phyloP scores from a whole-genome alignment of 2,329 filamentous ascomycete species.

The Fusarium illudens region DNA sequence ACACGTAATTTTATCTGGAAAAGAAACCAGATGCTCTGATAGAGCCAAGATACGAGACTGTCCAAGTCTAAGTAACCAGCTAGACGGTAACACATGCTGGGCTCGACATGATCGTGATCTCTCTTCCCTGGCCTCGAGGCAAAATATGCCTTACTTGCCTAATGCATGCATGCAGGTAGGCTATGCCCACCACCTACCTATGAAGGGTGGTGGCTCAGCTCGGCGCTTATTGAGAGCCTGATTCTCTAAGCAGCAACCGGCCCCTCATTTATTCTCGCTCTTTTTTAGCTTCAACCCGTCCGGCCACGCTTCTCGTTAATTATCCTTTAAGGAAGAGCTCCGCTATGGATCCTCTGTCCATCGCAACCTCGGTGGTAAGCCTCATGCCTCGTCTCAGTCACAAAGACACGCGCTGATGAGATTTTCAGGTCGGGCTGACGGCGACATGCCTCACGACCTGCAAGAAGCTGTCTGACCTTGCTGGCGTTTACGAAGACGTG shows the following conservation, averaged over 20 bases:
- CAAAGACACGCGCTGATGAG: not conserved
- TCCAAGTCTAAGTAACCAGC: too few relatives aligned
- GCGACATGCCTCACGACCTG: slow-evolving; percentile 1
- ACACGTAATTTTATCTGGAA: too few relatives aligned
- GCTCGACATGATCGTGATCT: too few relatives aligned
- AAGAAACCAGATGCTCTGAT: too few relatives aligned
- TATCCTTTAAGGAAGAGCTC: not conserved
- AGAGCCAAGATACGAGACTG: too few relatives aligned
- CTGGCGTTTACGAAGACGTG: not conserved
- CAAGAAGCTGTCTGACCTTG: slow-evolving; percentile 5
- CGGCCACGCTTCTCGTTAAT: not conserved
- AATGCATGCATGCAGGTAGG: not conserved
- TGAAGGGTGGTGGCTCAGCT: not conserved
- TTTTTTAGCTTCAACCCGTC: not conserved
- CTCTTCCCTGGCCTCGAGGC: not conserved
- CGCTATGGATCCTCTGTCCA: slow-evolving; percentile 12
- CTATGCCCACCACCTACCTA: not conserved
- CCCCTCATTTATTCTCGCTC: not conserved
- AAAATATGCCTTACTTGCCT: not conserved
- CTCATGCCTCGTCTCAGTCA: accelerated
- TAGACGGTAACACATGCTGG: too few relatives aligned
- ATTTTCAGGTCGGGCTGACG: slow-evolving; percentile 5
- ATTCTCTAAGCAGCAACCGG: not conserved
- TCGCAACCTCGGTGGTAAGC: slow-evolving; percentile 4
- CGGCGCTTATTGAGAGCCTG: not conserved